A percentile compares a stretch with the other conserved stretches of the same genome.
Conservation (phyloP, 495 filamentous ascomycete species). For the Annulohypoxylon bovei region DNA sequence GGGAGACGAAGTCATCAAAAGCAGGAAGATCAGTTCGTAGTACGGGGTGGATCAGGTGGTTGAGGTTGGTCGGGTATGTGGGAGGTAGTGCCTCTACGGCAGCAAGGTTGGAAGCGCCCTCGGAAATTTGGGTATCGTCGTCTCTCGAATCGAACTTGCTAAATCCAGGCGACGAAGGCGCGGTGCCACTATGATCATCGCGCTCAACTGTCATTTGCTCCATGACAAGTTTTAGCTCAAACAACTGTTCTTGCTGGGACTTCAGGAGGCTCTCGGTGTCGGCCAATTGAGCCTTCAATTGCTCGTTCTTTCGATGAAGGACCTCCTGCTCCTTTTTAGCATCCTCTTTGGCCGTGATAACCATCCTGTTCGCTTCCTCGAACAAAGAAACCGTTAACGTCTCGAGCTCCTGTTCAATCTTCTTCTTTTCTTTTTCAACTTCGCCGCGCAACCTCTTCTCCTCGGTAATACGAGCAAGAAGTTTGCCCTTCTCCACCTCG, state of each 20-base stretch:
- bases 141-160: slow-evolving; percentile 58
- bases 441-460: slow-evolving; percentile 75
- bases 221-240: slow-evolving; percentile 90
- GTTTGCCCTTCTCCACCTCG: slow-evolving; percentile 54
- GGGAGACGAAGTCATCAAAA: slow-evolving; percentile 85
- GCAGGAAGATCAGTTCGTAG: slow-evolving; percentile 81
- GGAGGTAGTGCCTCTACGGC: slow-evolving; percentile 70
- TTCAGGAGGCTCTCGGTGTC: slow-evolving; percentile 87
- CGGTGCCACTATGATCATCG: slow-evolving; percentile 76
- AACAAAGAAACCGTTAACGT: slow-evolving; percentile 89
- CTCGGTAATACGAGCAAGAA: slow-evolving; percentile 61
- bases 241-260: slow-evolving; percentile 92
- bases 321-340: slow-evolving; percentile 76
- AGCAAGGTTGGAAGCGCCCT: slow-evolving; percentile 56
- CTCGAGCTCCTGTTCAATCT: slow-evolving; percentile 84
- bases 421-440: slow-evolving; percentile 73
- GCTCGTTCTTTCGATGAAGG: slow-evolving; percentile 80
- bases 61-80: slow-evolving; percentile 85
- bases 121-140: slow-evolving; percentile 45
- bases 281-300: slow-evolving; percentile 77
- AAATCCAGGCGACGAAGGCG: slow-evolving; percentile 69
- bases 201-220: slow-evolving; percentile 81
- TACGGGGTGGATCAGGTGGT: slow-evolving; percentile 81
- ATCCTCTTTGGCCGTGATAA: slow-evolving; percentile 74
- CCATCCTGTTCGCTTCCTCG: slow-evolving; percentile 97